Conservation (phyloP, 1,284 basidiomycete genomes). For the Ustilago tritici region DNA sequence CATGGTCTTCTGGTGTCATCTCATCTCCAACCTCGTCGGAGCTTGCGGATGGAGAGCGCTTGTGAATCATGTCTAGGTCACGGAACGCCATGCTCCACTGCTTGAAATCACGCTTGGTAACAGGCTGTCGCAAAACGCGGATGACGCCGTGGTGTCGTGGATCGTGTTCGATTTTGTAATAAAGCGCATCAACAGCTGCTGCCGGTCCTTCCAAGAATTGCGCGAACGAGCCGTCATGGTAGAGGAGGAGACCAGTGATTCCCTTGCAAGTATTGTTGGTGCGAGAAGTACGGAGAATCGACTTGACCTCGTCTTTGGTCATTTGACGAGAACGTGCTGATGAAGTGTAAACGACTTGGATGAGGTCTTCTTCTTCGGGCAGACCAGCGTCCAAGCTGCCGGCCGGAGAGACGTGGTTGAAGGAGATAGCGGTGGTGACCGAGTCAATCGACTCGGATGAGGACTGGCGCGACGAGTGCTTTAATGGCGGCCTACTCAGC, state of each 20-base stretch:
- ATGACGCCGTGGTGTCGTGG: conserved; percentile 46
- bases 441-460: conserved; percentile 40
- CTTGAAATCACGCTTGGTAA: conserved; percentile 42
- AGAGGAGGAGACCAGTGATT: conserved; percentile 49
- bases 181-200: conserved; percentile 33
- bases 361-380: conserved; percentile 24
- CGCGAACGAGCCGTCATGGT: conserved; percentile 50
- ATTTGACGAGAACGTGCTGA: conserved; percentile 38
- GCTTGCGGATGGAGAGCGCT: conserved; percentile 1
- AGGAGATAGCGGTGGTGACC: conserved; percentile 19
- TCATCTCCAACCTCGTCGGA: conserved; percentile 7
- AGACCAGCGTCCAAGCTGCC: conserved; percentile 10
- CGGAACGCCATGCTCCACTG: conserved; percentile 56
- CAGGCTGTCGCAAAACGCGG: conserved; percentile 26
- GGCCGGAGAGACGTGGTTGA: conserved; percentile 10
- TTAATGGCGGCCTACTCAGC: conserved; percentile 24
- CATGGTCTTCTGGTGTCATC: conserved; percentile 20
- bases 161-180: conserved; percentile 42
- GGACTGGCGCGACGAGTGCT: conserved; percentile 40
- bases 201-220: conserved; percentile 54
- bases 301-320: conserved; percentile 25
- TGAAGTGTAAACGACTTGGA: conserved; percentile 54
- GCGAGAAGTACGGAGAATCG: conserved; percentile 38
- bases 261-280: conserved; percentile 32
- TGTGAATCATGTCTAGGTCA: conserved; percentile 44